Conservation (phyloP, 306 rosid species). For the Adenanthera pavonina region DNA sequence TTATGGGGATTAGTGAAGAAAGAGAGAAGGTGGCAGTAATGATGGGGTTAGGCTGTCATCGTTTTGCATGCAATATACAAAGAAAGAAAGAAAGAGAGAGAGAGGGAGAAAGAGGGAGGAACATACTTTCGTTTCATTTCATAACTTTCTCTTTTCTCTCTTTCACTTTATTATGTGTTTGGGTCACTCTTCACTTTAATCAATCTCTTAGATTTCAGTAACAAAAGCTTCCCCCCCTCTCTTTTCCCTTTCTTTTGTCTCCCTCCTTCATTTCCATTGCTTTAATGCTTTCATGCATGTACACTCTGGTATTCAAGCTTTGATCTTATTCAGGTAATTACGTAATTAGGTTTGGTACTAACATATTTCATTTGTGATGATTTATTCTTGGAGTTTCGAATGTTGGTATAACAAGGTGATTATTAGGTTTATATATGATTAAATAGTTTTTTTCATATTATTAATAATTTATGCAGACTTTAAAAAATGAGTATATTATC, state of each 20-base stretch:
- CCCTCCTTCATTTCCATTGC: neutral
- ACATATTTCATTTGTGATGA: too few relatives aligned
- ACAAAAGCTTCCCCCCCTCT: conserved; percentile 55
- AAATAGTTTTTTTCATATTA: too few relatives aligned
- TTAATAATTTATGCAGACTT: too few relatives aligned
- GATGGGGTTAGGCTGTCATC: conserved; percentile 66
- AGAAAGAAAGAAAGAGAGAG: conserved; percentile 11
- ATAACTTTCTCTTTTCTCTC: conserved; percentile 46
- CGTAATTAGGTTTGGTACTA: too few relatives aligned
- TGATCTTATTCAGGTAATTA: neutral
- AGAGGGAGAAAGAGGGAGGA: conserved; percentile 30
- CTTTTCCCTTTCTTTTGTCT: conserved; percentile 43
- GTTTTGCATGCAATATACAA: conserved; percentile 67
- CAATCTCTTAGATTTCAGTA: conserved; percentile 82
- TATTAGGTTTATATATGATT: too few relatives aligned
- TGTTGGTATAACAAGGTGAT: too few relatives aligned
- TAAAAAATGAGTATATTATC: too few relatives aligned
- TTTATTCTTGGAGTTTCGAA: too few relatives aligned
- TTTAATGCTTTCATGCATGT: neutral
- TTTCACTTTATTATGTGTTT: conserved; percentile 59
- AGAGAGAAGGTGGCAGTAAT: conserved; percentile 69
- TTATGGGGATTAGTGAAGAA: conserved; percentile 77
- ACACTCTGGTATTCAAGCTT: conserved; percentile 22
- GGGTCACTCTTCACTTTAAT: conserved; percentile 68
- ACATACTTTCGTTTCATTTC: conserved; percentile 38